Evolutionary conservation across 2,329 filamentous ascomycete genomes (phyloP).

Genomic region (Colletotrichum sp.): DNA sequence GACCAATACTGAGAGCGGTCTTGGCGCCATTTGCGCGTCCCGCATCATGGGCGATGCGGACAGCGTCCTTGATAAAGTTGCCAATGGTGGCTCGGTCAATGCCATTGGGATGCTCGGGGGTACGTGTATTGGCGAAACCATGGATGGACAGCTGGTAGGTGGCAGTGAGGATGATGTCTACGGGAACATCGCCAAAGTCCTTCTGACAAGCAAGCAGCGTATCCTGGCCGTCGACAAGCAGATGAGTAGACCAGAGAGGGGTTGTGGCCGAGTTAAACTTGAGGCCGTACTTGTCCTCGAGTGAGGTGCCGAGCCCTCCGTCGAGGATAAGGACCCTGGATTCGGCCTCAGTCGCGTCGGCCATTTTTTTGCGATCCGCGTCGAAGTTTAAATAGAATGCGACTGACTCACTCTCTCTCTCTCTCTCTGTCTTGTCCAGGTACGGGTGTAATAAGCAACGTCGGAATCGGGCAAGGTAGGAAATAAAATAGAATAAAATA

Average conservation of each 20-base stretch:
- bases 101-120: constrained; percentile 44
- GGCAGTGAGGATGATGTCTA: constrained; percentile 68
- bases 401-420: neutral
- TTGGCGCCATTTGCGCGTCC: constrained; percentile 26
- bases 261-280: constrained; percentile 52
- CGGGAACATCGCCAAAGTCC: constrained; percentile 60
- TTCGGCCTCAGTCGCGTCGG: neutral
- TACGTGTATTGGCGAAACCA: constrained; percentile 58
- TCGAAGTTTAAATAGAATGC: neutral
- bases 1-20: constrained; percentile 66
- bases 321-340: constrained; percentile 58
- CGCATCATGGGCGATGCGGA: constrained; percentile 45
- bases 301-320: constrained; percentile 70
- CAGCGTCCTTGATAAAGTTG: constrained; percentile 46
- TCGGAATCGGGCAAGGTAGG: neutral
- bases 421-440: neutral
- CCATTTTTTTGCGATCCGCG: neutral
- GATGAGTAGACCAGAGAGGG: constrained; percentile 72
- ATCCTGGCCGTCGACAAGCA: constrained; percentile 58
- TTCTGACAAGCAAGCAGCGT: constrained; percentile 60
- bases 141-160: constrained; percentile 69
- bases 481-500: neutral
- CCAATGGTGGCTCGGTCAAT: constrained; percentile 43
- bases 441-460: neutral
- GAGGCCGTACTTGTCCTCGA: constrained; percentile 61